Evolutionary conservation across 2,329 filamentous ascomycete genomes (phyloP).

Genomic region (Trichoderma pleuroti): DNA sequence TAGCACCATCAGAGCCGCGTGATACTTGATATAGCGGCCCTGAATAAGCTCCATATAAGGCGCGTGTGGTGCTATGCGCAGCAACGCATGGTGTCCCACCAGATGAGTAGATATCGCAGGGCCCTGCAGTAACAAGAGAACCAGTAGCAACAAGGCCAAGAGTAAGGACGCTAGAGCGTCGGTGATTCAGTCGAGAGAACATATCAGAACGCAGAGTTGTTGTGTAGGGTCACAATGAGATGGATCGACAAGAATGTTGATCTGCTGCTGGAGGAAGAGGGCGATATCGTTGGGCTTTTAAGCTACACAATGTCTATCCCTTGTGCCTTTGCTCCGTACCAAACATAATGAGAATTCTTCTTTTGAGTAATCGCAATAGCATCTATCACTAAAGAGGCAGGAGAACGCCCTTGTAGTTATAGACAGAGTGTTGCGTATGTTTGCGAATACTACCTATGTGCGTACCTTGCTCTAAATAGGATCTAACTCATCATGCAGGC

Average conservation of each 20-base stretch:
- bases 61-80: constrained; percentile 9
- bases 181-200: background rate
- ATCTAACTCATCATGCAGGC: background rate
- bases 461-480: background rate
- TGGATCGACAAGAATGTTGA: background rate
- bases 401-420: background rate
- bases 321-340: no score
- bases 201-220: background rate
- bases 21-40: constrained; percentile 2
- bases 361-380: background rate
- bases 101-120: constrained; percentile 3
- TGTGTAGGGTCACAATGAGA: background rate
- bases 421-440: background rate
- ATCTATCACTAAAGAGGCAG: constrained; percentile 2
- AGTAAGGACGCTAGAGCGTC: background rate
- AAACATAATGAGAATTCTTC: background rate
- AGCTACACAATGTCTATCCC: background rate
- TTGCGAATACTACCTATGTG: background rate
- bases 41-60: background rate
- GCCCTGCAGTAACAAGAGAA: background rate
- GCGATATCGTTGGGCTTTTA: background rate
- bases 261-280: background rate
- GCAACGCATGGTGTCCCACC: constrained; percentile 8
- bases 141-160: background rate
- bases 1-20: constrained; percentile 6